Evolutionary conservation across 1,139 yeast species (phyloP), one percentile per base, ranked within the genome.

Genomic region (Eremothecium sinecaudum): DNA sequence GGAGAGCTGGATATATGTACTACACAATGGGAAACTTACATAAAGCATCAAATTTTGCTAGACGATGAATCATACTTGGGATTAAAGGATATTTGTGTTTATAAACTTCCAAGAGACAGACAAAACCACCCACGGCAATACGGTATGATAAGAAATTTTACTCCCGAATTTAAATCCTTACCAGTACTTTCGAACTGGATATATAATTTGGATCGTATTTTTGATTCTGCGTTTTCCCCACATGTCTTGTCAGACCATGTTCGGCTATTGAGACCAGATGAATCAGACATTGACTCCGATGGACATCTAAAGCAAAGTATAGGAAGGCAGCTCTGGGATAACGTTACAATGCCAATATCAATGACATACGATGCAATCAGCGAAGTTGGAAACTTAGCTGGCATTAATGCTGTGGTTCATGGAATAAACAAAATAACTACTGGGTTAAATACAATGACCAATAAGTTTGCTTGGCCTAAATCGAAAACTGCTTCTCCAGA

Each of bases 351-450:
- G 18, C 61, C 61, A 2, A 39, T 55, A 12, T 37, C 55, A 1
- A 48, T 56, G 33, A 56, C 59, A 18, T 52, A 51, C 25, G 61
- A 56, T 39, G 51, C 58, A 2, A 46, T 55, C 9, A 57, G 51
- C 24, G 61, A 56, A 31, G 52, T 56, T n/a, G 57, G 61, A n/a
- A 36, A 40, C 3, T 50, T 57, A 14, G 47, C 59, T 1, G 61
- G 59, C 2, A 46, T 56, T 4, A 45, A 39, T 25, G 53, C 58
- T 32, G 39, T 54, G 25, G 14, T 27, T 19, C 10, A 14, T 18
- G 30, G 30, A 16, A n/a, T 27, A 14, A 27, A 27, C 8, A 27
- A 11, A n/a, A 16, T 27, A 9, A 17, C 30, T 3, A 17, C 19
- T 7, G 30, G 30, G 4, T 27, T 27, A 9, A n/a, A 9, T n/a